Conservation (phyloP, 176 grass and related monocot genomes). For the Chloris gayana region DNA sequence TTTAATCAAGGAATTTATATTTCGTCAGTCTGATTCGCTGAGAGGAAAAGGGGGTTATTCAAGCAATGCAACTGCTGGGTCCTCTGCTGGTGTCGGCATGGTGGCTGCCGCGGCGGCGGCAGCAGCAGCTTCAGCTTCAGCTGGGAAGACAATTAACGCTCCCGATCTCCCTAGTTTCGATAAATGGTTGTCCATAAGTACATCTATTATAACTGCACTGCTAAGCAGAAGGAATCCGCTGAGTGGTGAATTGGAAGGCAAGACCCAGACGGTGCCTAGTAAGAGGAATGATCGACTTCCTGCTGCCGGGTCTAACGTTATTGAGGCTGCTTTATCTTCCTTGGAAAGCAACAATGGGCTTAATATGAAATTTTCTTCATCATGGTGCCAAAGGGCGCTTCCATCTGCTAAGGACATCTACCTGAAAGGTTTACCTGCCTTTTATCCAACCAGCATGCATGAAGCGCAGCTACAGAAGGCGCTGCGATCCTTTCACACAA, state of each 20-base stretch:
- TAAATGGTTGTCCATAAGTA: slow-evolving; percentile 76
- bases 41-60: slow-evolving; percentile 71
- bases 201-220: slow-evolving; percentile 62
- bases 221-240: slow-evolving; percentile 39
- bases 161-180: slow-evolving; percentile 77
- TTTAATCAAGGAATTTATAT: slow-evolving; percentile 88
- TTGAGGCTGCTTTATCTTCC: slow-evolving; percentile 60
- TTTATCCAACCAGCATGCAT: slow-evolving; percentile 78
- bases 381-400: slow-evolving; percentile 89
- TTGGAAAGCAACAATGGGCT: slow-evolving; percentile 74
- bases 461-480: slow-evolving; percentile 76
- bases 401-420: slow-evolving; percentile 82
- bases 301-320: slow-evolving; percentile 44
- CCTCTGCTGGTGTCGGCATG: slow-evolving; percentile 76
- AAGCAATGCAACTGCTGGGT: slow-evolving; percentile 65
- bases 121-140: slow-evolving; percentile 74
- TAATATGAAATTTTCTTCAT: slow-evolving; percentile 88
- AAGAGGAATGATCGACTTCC: slow-evolving; percentile 47
- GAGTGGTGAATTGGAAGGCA: slow-evolving; percentile 39
- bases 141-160: slow-evolving; percentile 66
- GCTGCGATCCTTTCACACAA: slow-evolving; percentile 63
- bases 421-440: slow-evolving; percentile 75
- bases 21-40: slow-evolving; percentile 70
- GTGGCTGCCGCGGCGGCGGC: slow-evolving; percentile 83
- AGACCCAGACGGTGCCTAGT: slow-evolving; percentile 28